Conservation (phyloP, 2,329 filamentous ascomycete species). For the Aspergillus latus region DNA sequence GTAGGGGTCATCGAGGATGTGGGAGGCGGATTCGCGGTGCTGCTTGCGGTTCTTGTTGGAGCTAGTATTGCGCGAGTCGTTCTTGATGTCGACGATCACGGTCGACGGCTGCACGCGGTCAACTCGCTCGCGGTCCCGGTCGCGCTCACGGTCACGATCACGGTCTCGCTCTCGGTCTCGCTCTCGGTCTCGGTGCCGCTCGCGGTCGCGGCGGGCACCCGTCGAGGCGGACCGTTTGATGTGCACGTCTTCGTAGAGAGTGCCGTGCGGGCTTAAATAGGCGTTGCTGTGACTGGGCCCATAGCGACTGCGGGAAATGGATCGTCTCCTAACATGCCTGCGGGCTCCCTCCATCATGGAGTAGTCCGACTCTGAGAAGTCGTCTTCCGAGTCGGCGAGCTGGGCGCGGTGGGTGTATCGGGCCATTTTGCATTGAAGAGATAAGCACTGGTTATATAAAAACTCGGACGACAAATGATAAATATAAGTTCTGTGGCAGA, state of each 20-base stretch:
- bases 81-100: conserved; percentile 39
- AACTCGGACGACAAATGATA: not conserved
- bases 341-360: conserved; percentile 32
- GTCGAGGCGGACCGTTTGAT: conserved; percentile 39
- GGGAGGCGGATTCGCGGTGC: conserved; percentile 17
- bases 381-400: conserved; percentile 30
- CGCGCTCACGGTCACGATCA: conserved; percentile 1
- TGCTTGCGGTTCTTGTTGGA: conserved; percentile 28
- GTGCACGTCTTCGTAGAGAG: conserved; percentile 20
- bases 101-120: conserved; percentile 22
- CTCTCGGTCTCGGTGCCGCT: conserved; percentile 7
- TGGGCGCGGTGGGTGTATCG: conserved; percentile 17
- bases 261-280: conserved; percentile 27
- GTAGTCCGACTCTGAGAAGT: conserved; percentile 38
- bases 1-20: conserved; percentile 13
- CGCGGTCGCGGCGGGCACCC: conserved; percentile 30
- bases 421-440: conserved; percentile 3
- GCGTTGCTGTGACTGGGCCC: conserved; percentile 22
- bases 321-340: conserved; percentile 30
- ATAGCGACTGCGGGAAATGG: conserved; percentile 33
- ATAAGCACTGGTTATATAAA: not conserved
- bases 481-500: not conserved
- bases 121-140: conserved; percentile 10
- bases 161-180: conserved; percentile 2
- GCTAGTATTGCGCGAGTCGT: conserved; percentile 29